Evolutionary conservation across 164 flowering plant species (phyloP).

Genomic region (Aristolochia californica): DNA sequence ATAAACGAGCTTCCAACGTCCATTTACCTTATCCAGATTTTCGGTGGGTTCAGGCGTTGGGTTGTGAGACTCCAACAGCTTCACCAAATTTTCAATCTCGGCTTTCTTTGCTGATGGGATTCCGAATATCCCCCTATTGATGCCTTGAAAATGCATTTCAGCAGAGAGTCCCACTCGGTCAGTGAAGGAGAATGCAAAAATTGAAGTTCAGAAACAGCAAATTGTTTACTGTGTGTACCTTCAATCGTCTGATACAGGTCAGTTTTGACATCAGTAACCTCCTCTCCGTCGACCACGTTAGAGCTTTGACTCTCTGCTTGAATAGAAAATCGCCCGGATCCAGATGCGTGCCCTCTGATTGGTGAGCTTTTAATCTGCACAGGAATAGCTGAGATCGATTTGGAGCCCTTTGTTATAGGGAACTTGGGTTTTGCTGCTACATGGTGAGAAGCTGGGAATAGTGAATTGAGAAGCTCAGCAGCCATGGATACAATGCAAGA

Average conservation of each 20-base stretch:
- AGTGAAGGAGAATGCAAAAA: too few species aligned
- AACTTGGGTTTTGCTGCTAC: slow-evolving; percentile 18
- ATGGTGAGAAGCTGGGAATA: slow-evolving; percentile 24
- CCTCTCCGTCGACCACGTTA: slow-evolving; percentile 13
- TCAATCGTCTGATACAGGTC: slow-evolving; percentile 31
- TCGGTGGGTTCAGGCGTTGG: slow-evolving; percentile 70
- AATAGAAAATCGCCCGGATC: slow-evolving; percentile 9
- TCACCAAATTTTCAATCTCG: slow-evolving; percentile 58
- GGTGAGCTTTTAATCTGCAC: slow-evolving; percentile 12
- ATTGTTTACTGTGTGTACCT: slow-evolving; percentile 26
- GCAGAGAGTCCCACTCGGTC: not conserved
- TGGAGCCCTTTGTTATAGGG: slow-evolving; percentile 15
- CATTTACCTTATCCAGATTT: slow-evolving; percentile 56
- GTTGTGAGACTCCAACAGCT: slow-evolving; percentile 61
- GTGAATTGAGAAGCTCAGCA: slow-evolving; percentile 33
- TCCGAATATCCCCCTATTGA: slow-evolving; percentile 91
- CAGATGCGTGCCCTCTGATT: slow-evolving; percentile 13
- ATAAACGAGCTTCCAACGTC: slow-evolving; percentile 85
- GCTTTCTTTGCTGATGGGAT: slow-evolving; percentile 57
- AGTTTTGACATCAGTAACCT: slow-evolving; percentile 34
- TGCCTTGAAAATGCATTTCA: slow-evolving; percentile 22
- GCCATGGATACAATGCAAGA: slow-evolving; percentile 24
- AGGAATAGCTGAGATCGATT: slow-evolving; percentile 19
- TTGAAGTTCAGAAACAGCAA: not conserved
- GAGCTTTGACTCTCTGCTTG: slow-evolving; percentile 25